A percentile compares a stretch with the other conserved stretches of the same genome.
phyloP scores from a whole-genome alignment of 192 early-diverging fungal genomes.

The Coemansia sp. region DNA sequence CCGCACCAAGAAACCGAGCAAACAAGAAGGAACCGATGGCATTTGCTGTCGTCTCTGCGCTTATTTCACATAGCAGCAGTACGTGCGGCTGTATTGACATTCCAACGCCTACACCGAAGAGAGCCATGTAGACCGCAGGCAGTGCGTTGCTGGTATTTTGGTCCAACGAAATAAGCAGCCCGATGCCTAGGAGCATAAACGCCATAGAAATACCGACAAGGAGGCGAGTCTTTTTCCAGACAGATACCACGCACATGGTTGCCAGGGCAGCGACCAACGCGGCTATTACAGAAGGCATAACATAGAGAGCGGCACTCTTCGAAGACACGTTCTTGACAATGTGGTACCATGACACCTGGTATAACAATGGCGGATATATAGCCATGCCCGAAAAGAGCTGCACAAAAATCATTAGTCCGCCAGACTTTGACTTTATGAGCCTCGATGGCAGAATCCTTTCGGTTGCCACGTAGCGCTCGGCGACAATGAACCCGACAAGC shows the following conservation, averaged over 20 bases:
- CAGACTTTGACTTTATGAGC: constrained; percentile 57
- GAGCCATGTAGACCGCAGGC: constrained; percentile 29
- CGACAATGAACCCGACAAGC: constrained; percentile 58
- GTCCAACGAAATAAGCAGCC: constrained; percentile 20
- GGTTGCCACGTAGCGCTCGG: constrained; percentile 66
- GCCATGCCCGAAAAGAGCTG: constrained; percentile 32
- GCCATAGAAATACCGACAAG: constrained; percentile 18
- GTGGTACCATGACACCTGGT: constrained; percentile 71
- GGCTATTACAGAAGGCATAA: constrained; percentile 18
- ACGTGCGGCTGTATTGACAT: constrained; percentile 32
- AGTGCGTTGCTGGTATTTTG: constrained; percentile 23
- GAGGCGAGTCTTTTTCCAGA: constrained; percentile 9
- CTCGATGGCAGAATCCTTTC: constrained; percentile 34
- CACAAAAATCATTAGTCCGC: constrained; percentile 15
- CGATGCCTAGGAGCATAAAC: constrained; percentile 28
- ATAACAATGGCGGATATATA: constrained; percentile 45
- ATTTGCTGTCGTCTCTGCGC: constrained; percentile 1
- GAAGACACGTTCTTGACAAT: constrained; percentile 27
- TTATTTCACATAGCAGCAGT: constrained; percentile 17
- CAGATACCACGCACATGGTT: constrained; percentile 7
- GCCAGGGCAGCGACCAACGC: constrained; percentile 13
- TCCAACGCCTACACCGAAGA: constrained; percentile 40
- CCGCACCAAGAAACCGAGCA: constrained; percentile 28
- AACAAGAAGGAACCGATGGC: constrained; percentile 30
- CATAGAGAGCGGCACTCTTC: constrained; percentile 8